Evolutionary conservation across 2,329 filamentous ascomycete genomes (phyloP).

Genomic region (Colletotrichum ledebouriae): DNA sequence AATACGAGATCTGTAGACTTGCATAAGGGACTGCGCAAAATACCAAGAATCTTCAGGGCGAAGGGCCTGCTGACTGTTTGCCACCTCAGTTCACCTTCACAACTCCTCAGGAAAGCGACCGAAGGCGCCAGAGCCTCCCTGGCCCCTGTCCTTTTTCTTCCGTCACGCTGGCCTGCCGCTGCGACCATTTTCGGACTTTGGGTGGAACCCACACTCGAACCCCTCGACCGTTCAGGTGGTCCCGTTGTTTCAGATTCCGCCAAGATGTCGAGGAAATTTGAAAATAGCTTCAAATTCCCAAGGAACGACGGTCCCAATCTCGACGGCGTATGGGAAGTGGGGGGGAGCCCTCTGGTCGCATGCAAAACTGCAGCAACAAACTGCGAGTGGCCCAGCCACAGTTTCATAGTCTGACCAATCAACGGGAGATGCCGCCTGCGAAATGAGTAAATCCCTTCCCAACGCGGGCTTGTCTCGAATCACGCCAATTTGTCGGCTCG

Average conservation of each 20-base stretch:
- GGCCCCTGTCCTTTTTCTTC: not conserved
- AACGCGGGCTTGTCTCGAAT: not conserved
- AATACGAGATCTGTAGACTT: not conserved
- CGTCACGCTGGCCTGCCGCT: too few species aligned
- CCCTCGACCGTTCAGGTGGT: constrained; percentile 19
- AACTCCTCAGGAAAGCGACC: not conserved
- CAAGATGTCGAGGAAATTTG: constrained; percentile 34
- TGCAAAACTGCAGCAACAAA: not conserved
- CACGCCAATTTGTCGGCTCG: not conserved
- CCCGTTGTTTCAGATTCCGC: constrained; percentile 40
- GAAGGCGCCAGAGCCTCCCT: not conserved
- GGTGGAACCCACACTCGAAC: not conserved
- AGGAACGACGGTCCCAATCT: constrained; percentile 34
- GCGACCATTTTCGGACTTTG: too few species aligned
- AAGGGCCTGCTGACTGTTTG: too few species aligned
- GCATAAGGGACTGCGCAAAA: too few species aligned
- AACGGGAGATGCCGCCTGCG: constrained; percentile 1
- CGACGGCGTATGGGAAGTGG: constrained; percentile 11
- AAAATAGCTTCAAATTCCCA: constrained; percentile 36
- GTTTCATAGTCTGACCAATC: constrained; percentile 13
- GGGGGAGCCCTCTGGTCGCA: constrained; percentile 1
- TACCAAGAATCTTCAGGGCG: too few species aligned
- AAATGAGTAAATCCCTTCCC: not conserved
- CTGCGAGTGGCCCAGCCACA: constrained; percentile 17
- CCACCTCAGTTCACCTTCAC: too few species aligned